Conservation (phyloP, 306 rosid genomes). For the Cajanus cajan region DNA sequence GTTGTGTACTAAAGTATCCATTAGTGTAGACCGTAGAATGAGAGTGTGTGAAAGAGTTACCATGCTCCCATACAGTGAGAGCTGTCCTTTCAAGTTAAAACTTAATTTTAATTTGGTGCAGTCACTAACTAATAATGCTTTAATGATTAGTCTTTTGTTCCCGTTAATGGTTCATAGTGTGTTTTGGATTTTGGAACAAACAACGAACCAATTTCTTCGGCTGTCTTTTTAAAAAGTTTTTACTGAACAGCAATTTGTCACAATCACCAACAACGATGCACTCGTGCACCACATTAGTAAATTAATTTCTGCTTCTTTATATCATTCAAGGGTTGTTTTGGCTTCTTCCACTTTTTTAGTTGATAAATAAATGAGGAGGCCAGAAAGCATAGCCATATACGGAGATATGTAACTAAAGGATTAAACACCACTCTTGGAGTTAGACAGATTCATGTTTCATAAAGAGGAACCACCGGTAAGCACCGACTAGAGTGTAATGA, state of each 20-base stretch:
- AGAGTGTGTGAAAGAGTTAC: conserved; percentile 31
- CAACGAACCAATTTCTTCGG: conserved; percentile 31
- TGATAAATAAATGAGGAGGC: conserved; percentile 16
- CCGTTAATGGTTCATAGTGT: conserved; percentile 23
- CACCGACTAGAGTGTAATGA: conserved; percentile 24
- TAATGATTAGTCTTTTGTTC: conserved; percentile 27
- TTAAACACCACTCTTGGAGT: conserved; percentile 23
- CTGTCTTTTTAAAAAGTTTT: conserved; percentile 5
- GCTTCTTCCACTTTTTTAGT: conserved; percentile 4
- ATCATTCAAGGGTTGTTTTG: background rate
- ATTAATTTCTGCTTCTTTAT: background rate
- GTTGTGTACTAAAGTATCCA: conserved; percentile 49
- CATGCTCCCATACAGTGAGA: conserved; percentile 28
- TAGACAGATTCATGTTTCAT: conserved; percentile 31
- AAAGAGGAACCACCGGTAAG: conserved; percentile 35
- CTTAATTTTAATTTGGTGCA: conserved; percentile 28
- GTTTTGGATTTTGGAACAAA: conserved; percentile 6
- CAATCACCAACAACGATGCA: background rate
- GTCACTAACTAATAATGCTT: conserved; percentile 29
- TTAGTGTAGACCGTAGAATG: conserved; percentile 32
- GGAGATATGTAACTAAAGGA: conserved; percentile 23
- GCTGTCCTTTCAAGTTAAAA: conserved; percentile 38
- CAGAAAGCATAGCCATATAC: conserved; percentile 9
- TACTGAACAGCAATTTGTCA: conserved; percentile 10
- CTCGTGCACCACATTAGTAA: background rate